Conservation (phyloP, 768 basidiomycete genomes). For the Naematelia aurantialba region DNA sequence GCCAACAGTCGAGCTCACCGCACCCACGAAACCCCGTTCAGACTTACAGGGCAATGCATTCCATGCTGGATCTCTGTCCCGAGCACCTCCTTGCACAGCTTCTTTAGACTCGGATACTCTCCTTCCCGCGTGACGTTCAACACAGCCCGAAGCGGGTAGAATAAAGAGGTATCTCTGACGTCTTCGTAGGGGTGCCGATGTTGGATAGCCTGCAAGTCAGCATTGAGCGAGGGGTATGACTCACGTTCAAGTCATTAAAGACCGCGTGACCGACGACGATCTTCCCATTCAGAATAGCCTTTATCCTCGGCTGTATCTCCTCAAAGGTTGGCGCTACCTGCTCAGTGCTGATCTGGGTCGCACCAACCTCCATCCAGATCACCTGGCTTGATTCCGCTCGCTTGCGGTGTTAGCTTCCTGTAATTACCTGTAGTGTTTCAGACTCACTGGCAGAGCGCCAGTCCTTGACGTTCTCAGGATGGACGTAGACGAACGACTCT, state of each 20-base stretch:
- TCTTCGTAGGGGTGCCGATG: conserved; percentile 37
- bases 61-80: conserved; percentile 66
- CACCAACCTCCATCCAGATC: conserved; percentile 62
- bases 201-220: conserved; percentile 45
- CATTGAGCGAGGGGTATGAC: conserved; percentile 41
- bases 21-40: not conserved
- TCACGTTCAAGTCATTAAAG: conserved; percentile 78
- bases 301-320: conserved; percentile 69
- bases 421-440: not conserved
- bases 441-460: conserved; percentile 69
- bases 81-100: conserved; percentile 73
- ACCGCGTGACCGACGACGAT: conserved; percentile 87
- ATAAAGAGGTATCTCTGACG: conserved; percentile 45
- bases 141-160: conserved; percentile 35
- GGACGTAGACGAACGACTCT: conserved; percentile 72
- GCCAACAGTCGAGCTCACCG: not conserved
- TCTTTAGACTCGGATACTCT: conserved; percentile 67
- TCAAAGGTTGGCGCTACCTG: conserved; percentile 66
- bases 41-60: conserved; percentile 62
- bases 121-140: conserved; percentile 51
- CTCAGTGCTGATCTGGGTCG: not conserved
- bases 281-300: conserved; percentile 67
- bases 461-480: conserved; percentile 79
- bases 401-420: conserved; percentile 10
- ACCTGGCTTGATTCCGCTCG: conserved; percentile 67